A percentile compares a stretch with the other conserved stretches of the same genome.
Conservation (phyloP, 805 yeast genomes). For the Tetrapisispora namnaoensis region DNA sequence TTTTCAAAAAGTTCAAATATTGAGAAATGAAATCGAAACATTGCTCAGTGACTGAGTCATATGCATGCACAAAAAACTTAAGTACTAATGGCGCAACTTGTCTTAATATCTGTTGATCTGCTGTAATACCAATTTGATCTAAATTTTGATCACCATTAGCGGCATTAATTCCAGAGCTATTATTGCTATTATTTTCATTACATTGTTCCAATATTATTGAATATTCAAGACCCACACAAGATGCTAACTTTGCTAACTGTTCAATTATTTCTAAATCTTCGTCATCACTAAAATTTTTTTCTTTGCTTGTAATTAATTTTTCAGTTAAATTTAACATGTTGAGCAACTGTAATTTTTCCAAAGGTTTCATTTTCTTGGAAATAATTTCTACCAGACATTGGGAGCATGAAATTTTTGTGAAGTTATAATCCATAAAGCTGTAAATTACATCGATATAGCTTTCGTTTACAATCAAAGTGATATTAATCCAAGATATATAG, state of each 20-base stretch:
- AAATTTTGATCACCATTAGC: conserved; percentile 10
- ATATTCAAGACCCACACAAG: conserved; percentile 67
- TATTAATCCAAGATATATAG: conserved; percentile 89
- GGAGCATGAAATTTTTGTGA: conserved; percentile 50
- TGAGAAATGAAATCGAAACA: conserved; percentile 74
- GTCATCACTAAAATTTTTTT: conserved; percentile 33
- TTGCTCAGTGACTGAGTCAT: conserved; percentile 79
- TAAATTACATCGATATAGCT: conserved; percentile 50
- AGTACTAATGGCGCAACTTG: conserved; percentile 64
- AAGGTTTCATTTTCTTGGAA: conserved; percentile 69
- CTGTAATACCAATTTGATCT: conserved; percentile 26
- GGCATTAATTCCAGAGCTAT: background rate
- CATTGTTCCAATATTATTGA: conserved; percentile 54
- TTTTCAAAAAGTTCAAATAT: conserved; percentile 62
- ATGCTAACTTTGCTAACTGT: conserved; percentile 60
- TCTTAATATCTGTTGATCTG: conserved; percentile 41
- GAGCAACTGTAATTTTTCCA: conserved; percentile 53
- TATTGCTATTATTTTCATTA: conserved; percentile 22
- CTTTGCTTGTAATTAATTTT: conserved; percentile 29
- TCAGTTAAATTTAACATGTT: conserved; percentile 57
- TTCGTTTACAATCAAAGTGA: conserved; percentile 48
- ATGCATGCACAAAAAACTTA: conserved; percentile 65
- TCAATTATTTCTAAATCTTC: conserved; percentile 63
- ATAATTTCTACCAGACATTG: conserved; percentile 46
- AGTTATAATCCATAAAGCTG: conserved; percentile 41